Conservation (phyloP, 176 grass and related monocot genomes). For the Paspalum vaginatum region DNA sequence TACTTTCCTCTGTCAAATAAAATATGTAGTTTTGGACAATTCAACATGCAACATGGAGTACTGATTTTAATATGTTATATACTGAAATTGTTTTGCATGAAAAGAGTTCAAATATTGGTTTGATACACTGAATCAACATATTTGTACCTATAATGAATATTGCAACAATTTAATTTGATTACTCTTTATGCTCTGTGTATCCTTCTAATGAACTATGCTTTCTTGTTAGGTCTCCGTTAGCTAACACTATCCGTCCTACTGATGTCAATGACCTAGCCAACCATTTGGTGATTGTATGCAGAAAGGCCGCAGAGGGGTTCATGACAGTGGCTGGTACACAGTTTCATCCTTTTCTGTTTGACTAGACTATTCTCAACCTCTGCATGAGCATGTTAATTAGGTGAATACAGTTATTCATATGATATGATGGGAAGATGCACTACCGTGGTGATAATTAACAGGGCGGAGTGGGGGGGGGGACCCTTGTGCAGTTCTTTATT, state of each 20-base stretch:
- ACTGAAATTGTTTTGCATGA: not conserved
- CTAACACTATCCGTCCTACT: constrained; percentile 47
- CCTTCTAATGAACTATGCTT: constrained; percentile 18
- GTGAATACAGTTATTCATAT: constrained; percentile 13
- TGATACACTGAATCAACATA: constrained; percentile 6
- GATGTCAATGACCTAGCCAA: constrained; percentile 58
- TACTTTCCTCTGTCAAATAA: not conserved
- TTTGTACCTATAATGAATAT: constrained; percentile 14
- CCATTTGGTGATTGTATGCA: constrained; percentile 56
- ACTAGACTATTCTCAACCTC: constrained; percentile 7
- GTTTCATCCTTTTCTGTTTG: constrained; percentile 18
- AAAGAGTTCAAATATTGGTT: constrained; percentile 21
- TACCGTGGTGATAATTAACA: constrained; percentile 9
- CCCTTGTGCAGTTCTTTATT: not conserved
- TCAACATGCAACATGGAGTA: constrained; percentile 1
- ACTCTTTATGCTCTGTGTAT: constrained; percentile 21
- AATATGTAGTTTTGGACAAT: constrained; percentile 21
- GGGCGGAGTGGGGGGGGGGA: no score
- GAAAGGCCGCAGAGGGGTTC: constrained; percentile 53
- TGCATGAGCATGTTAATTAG: constrained; percentile 11
- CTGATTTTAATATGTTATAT: not conserved
- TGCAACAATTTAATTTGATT: constrained; percentile 20
- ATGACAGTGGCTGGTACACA: constrained; percentile 45
- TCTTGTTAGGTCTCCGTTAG: constrained; percentile 63
- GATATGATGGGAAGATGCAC: constrained; percentile 17